A percentile compares a stretch with the other conserved stretches of the same genome.
Evolutionary conservation across 352 stramenopile species (phyloP).

Genomic region (Globisporangium ultimum): DNA sequence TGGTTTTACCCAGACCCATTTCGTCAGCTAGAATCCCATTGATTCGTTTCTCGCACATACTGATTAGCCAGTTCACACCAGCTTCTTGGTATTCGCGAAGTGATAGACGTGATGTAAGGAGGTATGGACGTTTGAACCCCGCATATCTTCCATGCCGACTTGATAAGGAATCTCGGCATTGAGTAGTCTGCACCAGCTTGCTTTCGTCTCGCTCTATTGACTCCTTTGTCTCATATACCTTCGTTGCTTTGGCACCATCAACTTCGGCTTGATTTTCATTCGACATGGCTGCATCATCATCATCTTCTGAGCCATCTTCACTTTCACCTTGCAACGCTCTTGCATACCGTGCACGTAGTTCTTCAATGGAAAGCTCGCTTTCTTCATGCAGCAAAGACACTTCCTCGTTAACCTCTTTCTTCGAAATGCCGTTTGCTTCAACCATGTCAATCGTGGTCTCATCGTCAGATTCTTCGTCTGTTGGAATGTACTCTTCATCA

Average conservation of each 20-base stretch:
- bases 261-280: no score
- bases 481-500: slow-evolving; percentile 25
- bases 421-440: slow-evolving; percentile 33
- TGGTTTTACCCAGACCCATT: slow-evolving; percentile 95
- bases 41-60: slow-evolving; percentile 94
- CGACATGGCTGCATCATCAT: background rate
- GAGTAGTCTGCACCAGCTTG: background rate
- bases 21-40: slow-evolving; percentile 99
- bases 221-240: background rate
- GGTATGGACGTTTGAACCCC: slow-evolving; percentile 59
- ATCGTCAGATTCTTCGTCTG: slow-evolving; percentile 39
- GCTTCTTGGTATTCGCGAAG: slow-evolving; percentile 79
- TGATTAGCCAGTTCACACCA: slow-evolving; percentile 97
- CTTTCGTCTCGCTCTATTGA: background rate
- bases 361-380: slow-evolving; percentile 85
- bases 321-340: background rate
- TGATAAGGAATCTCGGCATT: background rate
- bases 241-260: no score
- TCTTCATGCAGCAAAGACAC: slow-evolving; percentile 77
- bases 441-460: slow-evolving; percentile 85
- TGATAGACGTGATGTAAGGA: slow-evolving; percentile 62
- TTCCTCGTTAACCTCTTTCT: slow-evolving; percentile 52
- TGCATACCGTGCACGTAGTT: slow-evolving; percentile 73
- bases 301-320: background rate
- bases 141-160: background rate